Percentiles rank a stretch among this genome's conserved stretches.
These are phyloP conservation scores for Alternaria viburni DNA, from an alignment of 2,329 filamentous ascomycete species.

Conservation along the genomic window DNA sequence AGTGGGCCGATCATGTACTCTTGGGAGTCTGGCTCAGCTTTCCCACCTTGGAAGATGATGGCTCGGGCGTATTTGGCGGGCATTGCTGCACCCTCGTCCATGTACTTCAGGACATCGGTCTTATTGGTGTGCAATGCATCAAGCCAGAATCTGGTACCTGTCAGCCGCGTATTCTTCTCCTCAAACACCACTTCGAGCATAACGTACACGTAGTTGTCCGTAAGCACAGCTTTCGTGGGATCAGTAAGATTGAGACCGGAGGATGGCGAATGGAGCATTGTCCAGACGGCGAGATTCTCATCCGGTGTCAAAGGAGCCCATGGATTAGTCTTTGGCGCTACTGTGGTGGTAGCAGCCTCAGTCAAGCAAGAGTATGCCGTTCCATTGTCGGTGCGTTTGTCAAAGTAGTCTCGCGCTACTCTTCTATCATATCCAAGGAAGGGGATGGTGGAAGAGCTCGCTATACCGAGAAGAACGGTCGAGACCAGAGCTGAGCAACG, in stretches of 20 bases:
- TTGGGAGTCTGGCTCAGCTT: constrained; percentile 52
- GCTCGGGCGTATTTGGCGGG: constrained; percentile 56
- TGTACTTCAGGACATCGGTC: constrained; percentile 53
- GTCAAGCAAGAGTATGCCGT: constrained; percentile 16
- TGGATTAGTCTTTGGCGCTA: constrained; percentile 51
- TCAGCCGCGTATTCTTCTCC: neutral
- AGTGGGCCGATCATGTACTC: constrained; percentile 58
- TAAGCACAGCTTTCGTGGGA: constrained; percentile 45
- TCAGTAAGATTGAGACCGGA: constrained; percentile 56
- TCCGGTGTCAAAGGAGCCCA: constrained; percentile 52
- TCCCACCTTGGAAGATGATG: constrained; percentile 56
- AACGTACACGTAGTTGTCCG: constrained; percentile 53
- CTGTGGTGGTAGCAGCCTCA: constrained; percentile 17
- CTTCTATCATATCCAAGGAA: constrained; percentile 31
- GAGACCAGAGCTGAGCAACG: neutral
- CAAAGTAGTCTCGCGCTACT: constrained; percentile 25
- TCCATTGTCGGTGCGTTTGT: constrained; percentile 20
- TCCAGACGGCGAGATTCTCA: constrained; percentile 54
- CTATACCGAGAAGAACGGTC: neutral
- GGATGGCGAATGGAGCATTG: constrained; percentile 50
- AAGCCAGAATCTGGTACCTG: constrained; percentile 46
- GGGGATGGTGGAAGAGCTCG: constrained; percentile 16
- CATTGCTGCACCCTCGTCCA: constrained; percentile 46
- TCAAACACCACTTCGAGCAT: neutral
- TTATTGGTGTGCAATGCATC: constrained; percentile 60